Evolutionary conservation across 2,329 filamentous ascomycete genomes (phyloP), one percentile per base, ranked within the genome.

Genomic region (Drechslera avenae): DNA sequence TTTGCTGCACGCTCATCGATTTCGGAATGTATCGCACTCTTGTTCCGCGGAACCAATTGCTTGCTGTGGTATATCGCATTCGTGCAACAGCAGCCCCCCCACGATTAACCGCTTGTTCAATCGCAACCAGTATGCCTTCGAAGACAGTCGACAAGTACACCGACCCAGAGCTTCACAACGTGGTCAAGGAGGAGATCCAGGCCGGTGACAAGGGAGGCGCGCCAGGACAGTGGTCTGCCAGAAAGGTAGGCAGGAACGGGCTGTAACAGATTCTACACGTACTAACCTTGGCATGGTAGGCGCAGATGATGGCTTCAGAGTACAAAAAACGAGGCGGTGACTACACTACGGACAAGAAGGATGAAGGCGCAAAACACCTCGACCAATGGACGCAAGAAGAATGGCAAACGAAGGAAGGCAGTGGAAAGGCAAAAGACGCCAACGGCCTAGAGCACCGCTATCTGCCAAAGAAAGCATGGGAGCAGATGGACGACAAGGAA

Each of bases 371-470:
- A 45, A 73, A 77, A 60, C 66, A 78, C 39, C 66, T 80, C 1
- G 69, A 72, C 5, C 69, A 78, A 14, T 80, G 78, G 78, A 70
- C 65, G 0, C 67, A 78, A n/a, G 78, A 80, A 46, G 74, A 80
- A 4, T 79, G 77, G 76, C 76, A 79, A 66, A 79, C 76, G 0
- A 79, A 79, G 50, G 77, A 80, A 39, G 77, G 77, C 1, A 71
- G 67, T 5, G 77, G 73, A 0, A 64, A 73, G n/a, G 77, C 78
- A 1, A 76, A 76, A 50, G 61, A 78, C 42, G 69, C 68, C 78
- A 37, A 50, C 4, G 47, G 47, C 28, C 18, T 37, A 9, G 47
- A 50, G 36, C 47, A 46, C 21, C 47, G 47, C 4, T 50, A 50
- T 28, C 21, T 50, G 35, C 76, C 78, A 1, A 79, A 78, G 62